Base-by-base conservation (phyloP, 768 basidiomycete genomes). In the Mycena leptocephala region DNA sequence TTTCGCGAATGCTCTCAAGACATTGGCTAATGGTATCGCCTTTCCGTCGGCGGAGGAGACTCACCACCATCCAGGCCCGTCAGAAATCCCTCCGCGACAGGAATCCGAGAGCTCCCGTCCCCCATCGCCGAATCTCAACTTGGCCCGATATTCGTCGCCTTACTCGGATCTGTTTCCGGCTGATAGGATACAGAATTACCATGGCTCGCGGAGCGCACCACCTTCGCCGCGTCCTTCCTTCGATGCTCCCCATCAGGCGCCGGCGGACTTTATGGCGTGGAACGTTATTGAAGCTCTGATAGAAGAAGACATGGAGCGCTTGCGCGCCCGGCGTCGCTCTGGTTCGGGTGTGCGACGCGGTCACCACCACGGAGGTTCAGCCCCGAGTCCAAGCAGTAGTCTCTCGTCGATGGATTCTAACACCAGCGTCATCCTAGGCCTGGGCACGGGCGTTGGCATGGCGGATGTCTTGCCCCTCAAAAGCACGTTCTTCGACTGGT, bases 401-500 rank as follows among this genome's bases (percentile, higher is more conserved):
- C 91, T 94, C 0, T 95, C 94, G 83, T 95, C 95, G 1, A 89
- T 92, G 79, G 95, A 95, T 75, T 95, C 94, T n/a, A 87, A 85
- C 55, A 93, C 89, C 76, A 93, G 91, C 74, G 90, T 95, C 26
- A 93, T 94, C 22, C 87, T 95, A 28, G 95, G 95, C 5, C 84
- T 96, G 33, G 95, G 95, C 5, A 96, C 95, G 13, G 95, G 95
- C 28, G 88, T 91, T 13, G 95, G 95, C 11, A 94, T 97, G 70
- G 90, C 95, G 72, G 95, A 98, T 83, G 92, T 95, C 3, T 84
- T 99, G 76, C 98, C 98, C 0, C 84, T 99, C 80, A 96, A 96
- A 85, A 97, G 96, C 81, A 89, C 92, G 11, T 98, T 96, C 86
- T 99, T 94, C 82, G 98, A 99, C 81, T 99, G 97, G 96, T 97